A percentile compares a stretch with the other conserved stretches of the same genome.
Conservation (phyloP, 73 alveolate species). For the Paramecium sexaurelia region DNA sequence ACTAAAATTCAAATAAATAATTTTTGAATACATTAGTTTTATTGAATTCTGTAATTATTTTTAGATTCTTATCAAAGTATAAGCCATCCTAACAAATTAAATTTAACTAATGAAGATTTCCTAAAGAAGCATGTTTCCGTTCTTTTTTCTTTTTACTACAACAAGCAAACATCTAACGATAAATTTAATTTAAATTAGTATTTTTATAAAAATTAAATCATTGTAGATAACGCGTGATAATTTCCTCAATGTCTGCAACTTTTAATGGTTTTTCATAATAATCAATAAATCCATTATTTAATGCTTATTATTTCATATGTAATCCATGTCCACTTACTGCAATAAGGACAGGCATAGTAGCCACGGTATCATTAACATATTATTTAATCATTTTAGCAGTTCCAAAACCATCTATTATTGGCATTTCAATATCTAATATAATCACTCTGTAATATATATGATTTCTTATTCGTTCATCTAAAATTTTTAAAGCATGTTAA, state of each 20-base stretch:
- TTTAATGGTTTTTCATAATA: conserved; percentile 11
- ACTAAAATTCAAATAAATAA: background rate
- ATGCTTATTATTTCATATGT: background rate
- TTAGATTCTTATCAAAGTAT: conserved; percentile 44
- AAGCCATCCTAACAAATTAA: conserved; percentile 25
- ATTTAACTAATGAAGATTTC: conserved; percentile 36
- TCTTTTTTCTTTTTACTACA: conserved; percentile 16
- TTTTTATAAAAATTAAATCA: background rate
- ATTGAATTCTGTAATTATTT: conserved; percentile 42
- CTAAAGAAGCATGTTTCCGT: conserved; percentile 3
- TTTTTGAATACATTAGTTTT: conserved; percentile 3
- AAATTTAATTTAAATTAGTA: background rate
- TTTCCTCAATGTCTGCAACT: background rate
- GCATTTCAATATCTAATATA: conserved; percentile 40
- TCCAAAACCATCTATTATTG: conserved; percentile 21
- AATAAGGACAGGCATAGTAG: background rate
- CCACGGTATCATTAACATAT: background rate
- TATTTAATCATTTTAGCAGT: background rate
- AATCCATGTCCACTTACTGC: conserved; percentile 33
- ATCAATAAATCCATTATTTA: background rate
- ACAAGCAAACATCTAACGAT: conserved; percentile 39
- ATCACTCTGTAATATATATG: background rate
- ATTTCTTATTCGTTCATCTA: background rate
- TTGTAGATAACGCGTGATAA: conserved; percentile 9
- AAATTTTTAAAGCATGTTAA: background rate